Evolutionary conservation across 306 rosid species (phyloP).

Genomic region (Senna siamea): DNA sequence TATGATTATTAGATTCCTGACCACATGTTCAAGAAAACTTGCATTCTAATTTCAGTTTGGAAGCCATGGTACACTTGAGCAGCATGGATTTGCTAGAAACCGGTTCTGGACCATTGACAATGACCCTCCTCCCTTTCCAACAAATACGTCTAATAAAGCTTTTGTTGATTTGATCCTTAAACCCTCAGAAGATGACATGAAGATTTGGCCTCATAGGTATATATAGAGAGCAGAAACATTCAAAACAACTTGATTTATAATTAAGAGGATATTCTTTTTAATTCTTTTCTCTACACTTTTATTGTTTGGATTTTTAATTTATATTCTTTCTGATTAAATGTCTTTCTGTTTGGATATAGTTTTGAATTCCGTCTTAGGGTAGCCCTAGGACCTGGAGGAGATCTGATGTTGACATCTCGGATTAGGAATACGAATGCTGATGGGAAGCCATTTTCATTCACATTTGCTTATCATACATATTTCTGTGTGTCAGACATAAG

Average conservation of each 20-base stretch:
- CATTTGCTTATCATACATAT: conserved; percentile 95
- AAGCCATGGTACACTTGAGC: conserved; percentile 64
- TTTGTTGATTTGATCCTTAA: conserved; percentile 71
- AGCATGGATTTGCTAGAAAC: conserved; percentile 77
- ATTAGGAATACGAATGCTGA: conserved; percentile 83
- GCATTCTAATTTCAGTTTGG: conserved; percentile 56
- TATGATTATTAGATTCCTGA: background rate
- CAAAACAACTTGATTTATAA: conserved; percentile 1
- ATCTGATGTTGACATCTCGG: conserved; percentile 86
- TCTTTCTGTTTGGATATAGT: conserved; percentile 52
- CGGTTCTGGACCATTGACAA: conserved; percentile 60
- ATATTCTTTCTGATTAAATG: conserved; percentile 28
- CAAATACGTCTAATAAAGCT: conserved; percentile 51
- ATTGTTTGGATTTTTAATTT: conserved; percentile 11
- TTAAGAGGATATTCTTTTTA: background rate
- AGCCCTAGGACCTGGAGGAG: conserved; percentile 93
- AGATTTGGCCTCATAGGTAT: conserved; percentile 89
- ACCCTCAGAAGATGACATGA: conserved; percentile 78
- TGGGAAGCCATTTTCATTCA: conserved; percentile 90
- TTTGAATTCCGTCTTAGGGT: conserved; percentile 89
- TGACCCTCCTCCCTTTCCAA: conserved; percentile 64
- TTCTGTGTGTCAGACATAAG: conserved; percentile 92
- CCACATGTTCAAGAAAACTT: conserved; percentile 35
- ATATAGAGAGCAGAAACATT: background rate
- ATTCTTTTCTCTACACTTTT: background rate